Evolutionary conservation across 305 asterid genomes (phyloP), one percentile per base, ranked within the genome.

Genomic region (Andrographis paniculata): DNA sequence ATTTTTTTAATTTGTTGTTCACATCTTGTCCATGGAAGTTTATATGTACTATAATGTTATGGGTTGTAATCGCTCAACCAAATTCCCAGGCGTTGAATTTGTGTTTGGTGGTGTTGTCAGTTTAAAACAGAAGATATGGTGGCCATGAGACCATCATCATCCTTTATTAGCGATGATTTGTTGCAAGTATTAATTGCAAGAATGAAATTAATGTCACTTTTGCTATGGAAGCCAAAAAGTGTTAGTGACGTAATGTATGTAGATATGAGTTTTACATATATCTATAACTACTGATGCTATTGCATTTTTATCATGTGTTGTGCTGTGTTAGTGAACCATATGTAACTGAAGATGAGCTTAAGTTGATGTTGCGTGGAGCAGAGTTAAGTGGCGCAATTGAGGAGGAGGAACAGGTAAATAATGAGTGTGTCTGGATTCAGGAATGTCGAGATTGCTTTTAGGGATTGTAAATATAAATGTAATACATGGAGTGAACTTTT

Each of bases 351-450:
- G 99, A 92, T 55, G 99, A 92, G 77, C 78, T 92, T 55, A 92
- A 87, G 60, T 62, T 92, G 82, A 92, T 92, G 99, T 60, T 92
- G 62, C 85, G 97, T 3, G 99, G 96, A 65, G 99, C 99, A 55
- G 99, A 92, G 76, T 61, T 84, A 70, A 92, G 99, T 28, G 99
- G 99, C 21, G 99, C 99, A 52, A 92, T 92, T 14, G 97, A 92
- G 70, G 99, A 92, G 79, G 99, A 92, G 74, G 99, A 87, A 60
- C 99, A 92, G 94, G 97, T 87, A 70, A 41, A 17, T 46, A 41
- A 42, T 50, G 59, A 13, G 56, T 52, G 56, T 45, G 62, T 6
- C 37, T 30, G 43, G 51, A 31, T 41, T 44, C 31, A 30, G 30
- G 8, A 40, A 30, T 45, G n/a, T 57, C 13, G 53, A 50, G 58